These are phyloP conservation scores for Halenospora varia DNA, from an alignment of 495 filamentous ascomycete species.

Conservation along the genomic window DNA sequence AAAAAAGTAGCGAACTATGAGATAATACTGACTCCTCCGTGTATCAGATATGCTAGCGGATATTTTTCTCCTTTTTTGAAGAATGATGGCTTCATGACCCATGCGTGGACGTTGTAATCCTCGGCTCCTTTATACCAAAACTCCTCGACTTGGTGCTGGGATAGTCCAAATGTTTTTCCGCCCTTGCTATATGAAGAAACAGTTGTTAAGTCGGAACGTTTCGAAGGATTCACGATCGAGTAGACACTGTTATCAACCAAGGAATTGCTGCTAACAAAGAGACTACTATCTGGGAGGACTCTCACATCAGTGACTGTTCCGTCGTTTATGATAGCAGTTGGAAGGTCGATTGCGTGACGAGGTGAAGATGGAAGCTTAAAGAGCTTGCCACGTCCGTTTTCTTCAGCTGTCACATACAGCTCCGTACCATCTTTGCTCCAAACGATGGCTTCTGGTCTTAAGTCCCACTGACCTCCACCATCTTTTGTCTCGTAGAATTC, in stretches of 20 bases:
- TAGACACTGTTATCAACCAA: conserved; percentile 68
- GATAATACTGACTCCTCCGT: conserved; percentile 54
- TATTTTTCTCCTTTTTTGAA: conserved; percentile 73
- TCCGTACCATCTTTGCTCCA: conserved; percentile 64
- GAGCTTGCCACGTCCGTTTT: conserved; percentile 56
- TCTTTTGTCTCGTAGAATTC: conserved; percentile 61
- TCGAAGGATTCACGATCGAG: conserved; percentile 50
- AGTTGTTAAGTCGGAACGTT: conserved; percentile 9
- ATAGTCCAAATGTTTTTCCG: conserved; percentile 69
- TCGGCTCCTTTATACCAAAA: conserved; percentile 66
- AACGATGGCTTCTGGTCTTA: conserved; percentile 58
- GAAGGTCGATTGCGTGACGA: conserved; percentile 42
- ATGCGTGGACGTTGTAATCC: conserved; percentile 68
- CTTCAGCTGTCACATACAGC: conserved; percentile 64
- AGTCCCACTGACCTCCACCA: conserved; percentile 62
- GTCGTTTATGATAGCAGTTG: conserved; percentile 53
- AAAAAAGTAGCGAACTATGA: not conserved
- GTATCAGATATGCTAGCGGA: conserved; percentile 78
- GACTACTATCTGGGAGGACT: conserved; percentile 46
- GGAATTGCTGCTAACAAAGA: conserved; percentile 63
- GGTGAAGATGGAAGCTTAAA: conserved; percentile 58
- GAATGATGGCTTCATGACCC: conserved; percentile 74
- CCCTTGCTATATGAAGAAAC: conserved; percentile 65
- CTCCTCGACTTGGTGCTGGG: conserved; percentile 55
- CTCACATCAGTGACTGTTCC: conserved; percentile 59